Conservation (phyloP, 2,329 filamentous ascomycete genomes). For the Aspergillus sp. region DNA sequence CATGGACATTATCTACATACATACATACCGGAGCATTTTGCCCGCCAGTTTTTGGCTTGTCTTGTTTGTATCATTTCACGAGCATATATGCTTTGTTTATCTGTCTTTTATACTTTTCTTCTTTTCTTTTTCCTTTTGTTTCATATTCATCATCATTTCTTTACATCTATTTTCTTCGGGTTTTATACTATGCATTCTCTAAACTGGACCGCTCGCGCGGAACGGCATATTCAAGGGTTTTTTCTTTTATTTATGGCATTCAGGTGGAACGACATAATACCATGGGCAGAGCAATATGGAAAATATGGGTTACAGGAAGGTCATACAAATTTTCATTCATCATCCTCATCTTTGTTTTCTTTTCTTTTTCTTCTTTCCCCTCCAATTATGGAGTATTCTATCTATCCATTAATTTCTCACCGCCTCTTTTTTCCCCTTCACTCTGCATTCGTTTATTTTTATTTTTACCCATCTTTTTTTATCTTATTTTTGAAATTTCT, state of each 20-base stretch:
- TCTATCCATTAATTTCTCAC: background rate
- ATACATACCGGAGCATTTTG: too few relatives aligned
- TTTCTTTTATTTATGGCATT: conserved; percentile 1
- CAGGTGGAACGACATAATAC: background rate
- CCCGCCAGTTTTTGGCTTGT: too few relatives aligned
- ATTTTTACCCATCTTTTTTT: conserved; percentile 4
- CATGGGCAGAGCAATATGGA: too few relatives aligned
- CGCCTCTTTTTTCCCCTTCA: background rate
- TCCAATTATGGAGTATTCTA: background rate
- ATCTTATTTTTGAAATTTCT: conserved; percentile 1
- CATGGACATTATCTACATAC: background rate
- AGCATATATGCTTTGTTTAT: too few relatives aligned
- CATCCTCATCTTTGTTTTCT: background rate
- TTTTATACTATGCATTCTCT: background rate
- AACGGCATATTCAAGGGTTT: conserved; percentile 6
- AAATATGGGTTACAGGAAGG: too few relatives aligned
- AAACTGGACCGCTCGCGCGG: conserved; percentile 18
- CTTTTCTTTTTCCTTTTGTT: too few relatives aligned
- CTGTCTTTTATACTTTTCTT: too few relatives aligned
- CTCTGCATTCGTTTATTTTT: background rate
- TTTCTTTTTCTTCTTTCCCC: background rate
- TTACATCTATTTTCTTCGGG: too few relatives aligned
- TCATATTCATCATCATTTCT: too few relatives aligned
- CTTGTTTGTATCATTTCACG: too few relatives aligned
- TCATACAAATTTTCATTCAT: too few relatives aligned